Percentiles rank a stretch among this genome's conserved stretches.
Evolutionary conservation across 2,329 filamentous ascomycete species (phyloP).

Genomic region (Drechslerella stenobrocha): DNA sequence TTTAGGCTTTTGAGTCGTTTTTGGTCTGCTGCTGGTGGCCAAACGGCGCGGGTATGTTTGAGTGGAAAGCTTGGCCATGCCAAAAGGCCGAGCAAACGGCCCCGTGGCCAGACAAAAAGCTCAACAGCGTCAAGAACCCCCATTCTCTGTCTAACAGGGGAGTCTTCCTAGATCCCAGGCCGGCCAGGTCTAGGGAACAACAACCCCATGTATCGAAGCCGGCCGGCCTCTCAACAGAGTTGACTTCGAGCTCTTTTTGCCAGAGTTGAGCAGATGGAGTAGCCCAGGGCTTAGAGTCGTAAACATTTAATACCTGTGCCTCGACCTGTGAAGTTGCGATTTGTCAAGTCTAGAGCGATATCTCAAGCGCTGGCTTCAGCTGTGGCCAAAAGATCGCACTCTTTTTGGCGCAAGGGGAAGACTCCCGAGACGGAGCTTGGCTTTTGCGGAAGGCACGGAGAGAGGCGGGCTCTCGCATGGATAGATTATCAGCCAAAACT

Average conservation of each 20-base stretch:
- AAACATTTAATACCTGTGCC: too few species aligned
- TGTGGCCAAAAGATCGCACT: too few species aligned
- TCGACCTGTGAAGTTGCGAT: too few species aligned
- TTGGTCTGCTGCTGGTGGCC: constrained; percentile 16
- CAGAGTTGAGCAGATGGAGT: background rate
- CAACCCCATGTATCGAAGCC: constrained; percentile 18
- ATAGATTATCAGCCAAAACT: constrained; percentile 20
- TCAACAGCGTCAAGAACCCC: constrained; percentile 38
- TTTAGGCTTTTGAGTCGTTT: constrained; percentile 40
- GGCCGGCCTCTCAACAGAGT: background rate
- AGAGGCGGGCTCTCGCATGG: too few species aligned
- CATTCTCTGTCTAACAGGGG: constrained; percentile 27
- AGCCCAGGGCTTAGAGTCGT: background rate
- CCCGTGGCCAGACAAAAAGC: constrained; percentile 46
- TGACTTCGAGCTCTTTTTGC: background rate
- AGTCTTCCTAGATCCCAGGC: constrained; percentile 43
- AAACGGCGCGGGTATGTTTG: constrained; percentile 22
- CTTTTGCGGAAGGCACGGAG: too few species aligned
- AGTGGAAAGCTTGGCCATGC: constrained; percentile 29
- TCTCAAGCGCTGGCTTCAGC: too few species aligned
- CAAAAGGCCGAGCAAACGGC: constrained; percentile 27
- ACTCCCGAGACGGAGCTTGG: too few species aligned
- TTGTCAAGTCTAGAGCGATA: too few species aligned
- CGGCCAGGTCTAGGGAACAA: constrained; percentile 40
- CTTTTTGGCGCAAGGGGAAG: too few species aligned